Percentiles rank a stretch among this genome's conserved stretches.
These are phyloP conservation scores for Laetiporus sulphureus DNA, from an alignment of 1,284 basidiomycete genomes.

Conservation along the genomic window DNA sequence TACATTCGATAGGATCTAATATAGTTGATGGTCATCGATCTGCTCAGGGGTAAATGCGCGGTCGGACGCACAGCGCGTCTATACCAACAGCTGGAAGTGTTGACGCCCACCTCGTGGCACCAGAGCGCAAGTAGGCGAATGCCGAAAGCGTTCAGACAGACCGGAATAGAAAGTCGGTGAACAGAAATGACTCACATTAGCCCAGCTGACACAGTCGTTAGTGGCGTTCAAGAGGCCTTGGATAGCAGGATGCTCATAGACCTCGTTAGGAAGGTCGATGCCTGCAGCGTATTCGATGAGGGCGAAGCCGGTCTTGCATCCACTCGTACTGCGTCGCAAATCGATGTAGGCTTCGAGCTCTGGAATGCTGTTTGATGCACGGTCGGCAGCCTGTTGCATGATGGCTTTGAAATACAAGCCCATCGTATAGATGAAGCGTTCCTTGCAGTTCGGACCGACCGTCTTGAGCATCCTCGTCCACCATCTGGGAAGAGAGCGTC, in stretches of 20 bases:
- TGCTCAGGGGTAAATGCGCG: too few relatives aligned
- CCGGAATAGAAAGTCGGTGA: neutral
- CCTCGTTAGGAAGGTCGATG: slow-evolving; percentile 35
- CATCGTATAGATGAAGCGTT: slow-evolving; percentile 34
- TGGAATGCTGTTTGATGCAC: slow-evolving; percentile 26
- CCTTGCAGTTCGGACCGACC: slow-evolving; percentile 27
- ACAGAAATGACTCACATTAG: slow-evolving; percentile 28
- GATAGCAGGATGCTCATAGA: slow-evolving; percentile 33
- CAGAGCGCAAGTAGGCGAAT: neutral
- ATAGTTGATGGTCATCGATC: too few relatives aligned
- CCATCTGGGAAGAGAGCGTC: slow-evolving; percentile 24
- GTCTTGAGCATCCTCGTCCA: slow-evolving; percentile 30
- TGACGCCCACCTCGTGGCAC: neutral
- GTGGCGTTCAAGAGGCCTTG: slow-evolving; percentile 25
- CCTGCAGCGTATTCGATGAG: slow-evolving; percentile 27
- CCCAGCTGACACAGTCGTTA: slow-evolving; percentile 36
- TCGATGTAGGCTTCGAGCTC: slow-evolving; percentile 32
- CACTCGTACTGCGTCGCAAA: slow-evolving; percentile 35
- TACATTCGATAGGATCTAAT: too few relatives aligned
- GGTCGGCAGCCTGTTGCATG: slow-evolving; percentile 35
- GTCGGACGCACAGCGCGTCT: too few relatives aligned
- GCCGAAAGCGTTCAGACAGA: neutral
- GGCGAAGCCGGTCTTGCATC: slow-evolving; percentile 35
- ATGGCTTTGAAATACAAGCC: slow-evolving; percentile 33
- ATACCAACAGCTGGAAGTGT: too few relatives aligned